Conservation (phyloP, 495 filamentous ascomycete genomes). For the Aspergillus campestris region DNA sequence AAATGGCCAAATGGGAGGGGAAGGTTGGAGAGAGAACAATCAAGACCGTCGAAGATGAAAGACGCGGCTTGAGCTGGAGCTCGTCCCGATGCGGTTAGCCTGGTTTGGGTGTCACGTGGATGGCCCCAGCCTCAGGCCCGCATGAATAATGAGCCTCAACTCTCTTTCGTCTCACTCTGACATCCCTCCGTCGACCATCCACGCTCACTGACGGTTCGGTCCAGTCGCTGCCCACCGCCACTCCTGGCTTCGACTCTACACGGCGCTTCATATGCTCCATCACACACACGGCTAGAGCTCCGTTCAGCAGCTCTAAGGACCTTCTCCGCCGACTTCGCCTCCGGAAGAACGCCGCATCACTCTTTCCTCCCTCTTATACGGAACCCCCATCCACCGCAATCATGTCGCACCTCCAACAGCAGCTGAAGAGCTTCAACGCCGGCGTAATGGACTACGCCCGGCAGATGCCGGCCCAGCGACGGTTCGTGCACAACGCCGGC, state of each 20-base stretch:
- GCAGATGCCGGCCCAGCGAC: conserved; percentile 35
- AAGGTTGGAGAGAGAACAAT: background rate
- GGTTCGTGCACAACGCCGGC: conserved; percentile 22
- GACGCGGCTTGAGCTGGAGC: background rate
- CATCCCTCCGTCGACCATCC: too few relatives aligned
- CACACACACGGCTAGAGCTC: too few relatives aligned
- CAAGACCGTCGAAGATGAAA: background rate
- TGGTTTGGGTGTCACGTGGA: background rate
- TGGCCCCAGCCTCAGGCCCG: background rate
- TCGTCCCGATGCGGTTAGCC: background rate
- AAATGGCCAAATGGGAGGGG: background rate
- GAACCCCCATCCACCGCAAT: conserved; percentile 4
- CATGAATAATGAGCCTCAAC: too few relatives aligned
- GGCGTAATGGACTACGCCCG: conserved; percentile 37
- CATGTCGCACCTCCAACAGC: conserved; percentile 41
- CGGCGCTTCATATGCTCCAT: too few relatives aligned
- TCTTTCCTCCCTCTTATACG: background rate
- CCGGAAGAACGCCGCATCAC: background rate
- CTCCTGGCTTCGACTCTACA: too few relatives aligned
- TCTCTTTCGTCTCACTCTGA: too few relatives aligned
- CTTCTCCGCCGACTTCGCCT: background rate
- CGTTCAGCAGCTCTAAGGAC: background rate
- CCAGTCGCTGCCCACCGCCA: too few relatives aligned
- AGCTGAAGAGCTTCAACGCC: conserved; percentile 41
- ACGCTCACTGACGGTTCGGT: too few relatives aligned